Percentiles rank a stretch among this genome's conserved stretches.
phyloP scores from a whole-genome alignment of 1,139 yeast genomes.

The Pichia sp. region DNA sequence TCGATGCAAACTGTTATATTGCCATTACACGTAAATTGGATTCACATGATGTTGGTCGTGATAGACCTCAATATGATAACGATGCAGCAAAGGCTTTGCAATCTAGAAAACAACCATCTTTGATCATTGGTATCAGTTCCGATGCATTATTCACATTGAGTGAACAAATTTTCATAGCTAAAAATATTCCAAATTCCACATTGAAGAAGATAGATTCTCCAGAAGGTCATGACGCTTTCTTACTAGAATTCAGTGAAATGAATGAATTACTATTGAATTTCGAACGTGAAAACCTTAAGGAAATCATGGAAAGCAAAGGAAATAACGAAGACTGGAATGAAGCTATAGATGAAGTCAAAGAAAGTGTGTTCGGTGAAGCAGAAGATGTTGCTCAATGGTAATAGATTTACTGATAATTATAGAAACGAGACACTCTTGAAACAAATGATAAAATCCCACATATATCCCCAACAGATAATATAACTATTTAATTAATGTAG shows the following conservation, averaged over 20 bases:
- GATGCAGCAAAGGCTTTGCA: conserved; percentile 49
- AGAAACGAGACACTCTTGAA: background rate
- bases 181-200: conserved; percentile 64
- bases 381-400: conserved; percentile 92
- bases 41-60: conserved; percentile 91
- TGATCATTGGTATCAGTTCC: conserved; percentile 84
- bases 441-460: background rate
- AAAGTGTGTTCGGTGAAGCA: conserved; percentile 92
- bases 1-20: conserved; percentile 96
- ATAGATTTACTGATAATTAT: background rate
- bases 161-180: conserved; percentile 85
- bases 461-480: background rate
- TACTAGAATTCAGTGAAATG: conserved; percentile 82
- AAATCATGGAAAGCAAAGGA: conserved; percentile 45
- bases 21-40: conserved; percentile 91
- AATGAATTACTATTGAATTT: conserved; percentile 70
- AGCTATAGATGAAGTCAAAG: conserved; percentile 52
- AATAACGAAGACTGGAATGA: conserved; percentile 53
- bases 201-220: conserved; percentile 80
- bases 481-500: background rate
- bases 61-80: conserved; percentile 52
- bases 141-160: conserved; percentile 92
- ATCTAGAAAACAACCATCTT: conserved; percentile 66
- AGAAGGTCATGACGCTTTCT: conserved; percentile 98
- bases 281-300: conserved; percentile 54